Base-by-base conservation (phyloP, 768 basidiomycete genomes). In the Sistotremastrum niveocremeum region DNA sequence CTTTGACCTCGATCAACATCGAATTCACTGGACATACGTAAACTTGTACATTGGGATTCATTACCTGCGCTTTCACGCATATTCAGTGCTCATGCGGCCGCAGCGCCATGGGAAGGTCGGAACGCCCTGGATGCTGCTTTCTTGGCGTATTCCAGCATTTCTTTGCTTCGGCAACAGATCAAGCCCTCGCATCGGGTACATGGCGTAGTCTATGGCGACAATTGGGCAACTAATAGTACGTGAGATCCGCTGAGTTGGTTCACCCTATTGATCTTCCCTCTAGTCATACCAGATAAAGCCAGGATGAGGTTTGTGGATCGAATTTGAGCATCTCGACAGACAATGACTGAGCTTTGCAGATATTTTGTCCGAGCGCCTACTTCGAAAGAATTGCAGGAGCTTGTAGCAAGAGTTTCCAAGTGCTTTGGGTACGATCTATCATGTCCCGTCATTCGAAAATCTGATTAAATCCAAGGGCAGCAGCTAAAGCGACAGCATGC, bases 1-100 rank as follows among this genome's bases (percentile, higher is more conserved):
- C 86, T 3, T 49, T 86, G 11, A 68, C 78, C 45, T 63, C 72
- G 6, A 52, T 84, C 8, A 57, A 65, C 3, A 76, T 79, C 2
- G 81, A 85, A 58, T 88, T 77, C 54, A 61, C 60, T 40, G 86
- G 86, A 3, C 84, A 82, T 53, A 81, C 83, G 85, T 84, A 47
- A 49, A 6, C 4, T 34, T 34, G 48, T 31, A 11, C 34, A 44
- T 40, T 4, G 39, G 8, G 9, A 8, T 43, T n/a, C 28, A 10
- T 2, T 29, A 35, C n/a, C 7, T 6, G 28, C 41, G 40, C 10
- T 35, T 46, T 29, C 20, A 40, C 11, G 3, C 36, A 11, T 33
- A 31, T 6, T 11, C 38, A 4, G 38, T 12, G 28, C 44, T n/a
- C 44, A 54, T 34, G 55, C 54, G 9, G 39, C 51, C n/a, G 53